Evolutionary conservation across 2,329 filamentous ascomycete genomes (phyloP), one percentile per base, ranked within the genome.

Genomic region (Chrysoporthe cubensis): DNA sequence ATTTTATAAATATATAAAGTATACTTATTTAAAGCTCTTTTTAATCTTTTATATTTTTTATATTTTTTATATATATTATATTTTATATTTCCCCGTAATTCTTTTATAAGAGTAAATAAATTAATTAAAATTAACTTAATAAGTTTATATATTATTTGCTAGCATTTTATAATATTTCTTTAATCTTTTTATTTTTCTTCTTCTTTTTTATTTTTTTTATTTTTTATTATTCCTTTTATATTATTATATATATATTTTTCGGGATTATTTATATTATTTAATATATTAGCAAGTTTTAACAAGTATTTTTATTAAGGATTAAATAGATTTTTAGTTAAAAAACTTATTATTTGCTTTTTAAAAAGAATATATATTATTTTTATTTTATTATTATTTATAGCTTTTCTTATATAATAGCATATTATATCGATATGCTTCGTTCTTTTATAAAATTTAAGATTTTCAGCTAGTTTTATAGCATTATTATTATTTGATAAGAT

Each of bases 401-500:
- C 54, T 9, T 34, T 21, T 21, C 34, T 32, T 8, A 13, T 46
- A 44, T 43, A 60, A 4, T 60, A 8, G 44, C 44, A 60, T 21
- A 37, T 18, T 40, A 58, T 18, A 5, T 40, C 16, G 1, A 58
- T 58, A 58, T 58, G 32, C 32, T 58, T 60, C 32, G 58, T 60
- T 60, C 37, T 60, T 60, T 60, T 60, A 60, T 60, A 32, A 60
- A 60, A 60, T 21, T 60, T 16, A 9, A 16, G 58, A 14, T 60
- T 60, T 44, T 60, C 26, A 9, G 58, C 58, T 60, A 60, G 18
- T 60, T 44, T 60, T 11, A 43, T 60, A 60, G 58, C 58, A 32
- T 5, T 44, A 42, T n/a, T 44, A 44, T 60, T 60, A 60, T 60
- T 37, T 60, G 44, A n/a, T 43, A 60, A 32, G 3, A 60, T 44